Conservation (phyloP, 2,329 filamentous ascomycete genomes). For the Aspergillus amoenus region DNA sequence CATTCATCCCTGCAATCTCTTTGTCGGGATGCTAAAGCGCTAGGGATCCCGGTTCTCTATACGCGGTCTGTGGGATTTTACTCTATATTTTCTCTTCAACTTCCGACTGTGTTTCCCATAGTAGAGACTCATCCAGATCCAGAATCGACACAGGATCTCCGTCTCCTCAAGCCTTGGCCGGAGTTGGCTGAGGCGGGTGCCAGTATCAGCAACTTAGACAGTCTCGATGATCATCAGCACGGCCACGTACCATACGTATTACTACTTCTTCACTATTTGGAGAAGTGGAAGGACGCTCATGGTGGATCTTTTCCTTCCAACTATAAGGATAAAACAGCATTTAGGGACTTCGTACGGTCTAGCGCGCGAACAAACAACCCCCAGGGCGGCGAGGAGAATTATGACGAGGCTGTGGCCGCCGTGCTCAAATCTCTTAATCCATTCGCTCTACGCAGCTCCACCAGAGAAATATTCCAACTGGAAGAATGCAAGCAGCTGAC, state of each 20-base stretch:
- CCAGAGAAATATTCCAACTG: conserved; percentile 78
- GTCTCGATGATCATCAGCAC: conserved; percentile 74
- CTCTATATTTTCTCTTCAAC: conserved; percentile 76
- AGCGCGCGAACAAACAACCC: conserved; percentile 69
- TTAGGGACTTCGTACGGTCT: conserved; percentile 68
- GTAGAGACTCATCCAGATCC: conserved; percentile 95
- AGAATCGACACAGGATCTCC: conserved; percentile 78
- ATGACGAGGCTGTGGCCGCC: conserved; percentile 83
- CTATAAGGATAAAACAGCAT: conserved; percentile 84
- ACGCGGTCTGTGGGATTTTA: conserved; percentile 92
- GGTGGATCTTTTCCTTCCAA: conserved; percentile 66
- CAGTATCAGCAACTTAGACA: conserved; percentile 66
- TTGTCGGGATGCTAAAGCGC: conserved; percentile 50
- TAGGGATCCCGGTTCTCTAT: conserved; percentile 73
- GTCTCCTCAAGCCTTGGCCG: conserved; percentile 81
- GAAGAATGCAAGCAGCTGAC: conserved; percentile 54
- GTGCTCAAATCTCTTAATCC: conserved; percentile 82
- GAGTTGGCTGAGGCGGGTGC: conserved; percentile 69
- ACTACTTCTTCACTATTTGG: conserved; percentile 77
- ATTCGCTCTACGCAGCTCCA: conserved; percentile 65
- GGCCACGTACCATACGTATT: conserved; percentile 88
- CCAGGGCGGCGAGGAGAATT: conserved; percentile 94
- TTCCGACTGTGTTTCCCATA: conserved; percentile 81
- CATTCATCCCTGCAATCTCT: conserved; percentile 52
- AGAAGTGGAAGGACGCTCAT: conserved; percentile 72